Evolutionary conservation across 2,329 filamentous ascomycete species (phyloP), one percentile per base, ranked within the genome.

Genomic region (Verticillium zaregamsianum): DNA sequence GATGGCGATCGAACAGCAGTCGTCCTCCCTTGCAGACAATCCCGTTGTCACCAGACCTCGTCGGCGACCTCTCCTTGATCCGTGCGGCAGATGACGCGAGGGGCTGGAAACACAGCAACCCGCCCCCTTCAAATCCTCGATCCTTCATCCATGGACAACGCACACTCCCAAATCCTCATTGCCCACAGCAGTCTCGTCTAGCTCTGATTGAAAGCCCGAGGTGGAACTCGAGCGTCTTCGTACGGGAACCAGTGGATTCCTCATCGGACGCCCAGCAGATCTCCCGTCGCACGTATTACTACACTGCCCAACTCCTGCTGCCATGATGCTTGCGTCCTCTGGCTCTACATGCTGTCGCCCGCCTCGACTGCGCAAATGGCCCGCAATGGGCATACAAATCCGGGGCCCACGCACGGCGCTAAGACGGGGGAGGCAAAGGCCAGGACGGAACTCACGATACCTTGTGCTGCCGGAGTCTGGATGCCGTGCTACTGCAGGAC

Each of bases 241-340:
- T 40, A 40, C 15, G 37, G 37, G 14, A 17, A 40, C 37, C 17
- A 40, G 37, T 40, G 37, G 37, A 17, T 40, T 40, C 37, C 15
- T 20, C 12, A 40, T 40, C 37, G 17, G 20, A 39, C 35, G 15
- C 56, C 33, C 23, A 58, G 35, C 56, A 58, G 56, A 58, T 40
- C 56, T 58, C 56, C 56, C 56, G 56, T 58, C 20, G 57, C 20
- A 58, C 39, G 45, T 52, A 52, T 28, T 12, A 52, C 45, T 25
- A 28, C 45, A 20, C 45, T 23, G n/a, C 45, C 20, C 45, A 23
- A 52, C 45, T 25, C 20, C n/a, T 20, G 8, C 37, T 15, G 17
- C 17, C 37, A 40, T 40, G 8, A 25, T 20, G 45, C 45, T 8
- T 11, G 8, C 20, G 45, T 52, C 20, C 20, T 52, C 1, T 23